Conservation (phyloP, 176 grass and related monocot genomes). For the Raddia distichophylla region DNA sequence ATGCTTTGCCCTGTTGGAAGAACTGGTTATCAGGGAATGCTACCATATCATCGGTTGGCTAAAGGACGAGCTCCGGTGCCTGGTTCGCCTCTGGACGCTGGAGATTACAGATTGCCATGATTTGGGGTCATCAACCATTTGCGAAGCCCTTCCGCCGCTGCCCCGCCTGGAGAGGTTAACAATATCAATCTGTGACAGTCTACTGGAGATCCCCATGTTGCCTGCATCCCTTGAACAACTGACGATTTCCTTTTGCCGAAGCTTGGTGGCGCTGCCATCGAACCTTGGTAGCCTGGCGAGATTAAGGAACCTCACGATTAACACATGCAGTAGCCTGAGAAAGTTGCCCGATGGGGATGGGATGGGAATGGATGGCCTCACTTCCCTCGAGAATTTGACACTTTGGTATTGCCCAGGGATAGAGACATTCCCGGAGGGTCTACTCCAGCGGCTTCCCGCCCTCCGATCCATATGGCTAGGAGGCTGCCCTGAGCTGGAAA, state of each 20-base stretch:
- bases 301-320: neutral
- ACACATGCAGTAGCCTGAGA: neutral
- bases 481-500: neutral
- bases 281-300: constrained; percentile 23
- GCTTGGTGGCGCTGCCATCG: constrained; percentile 12
- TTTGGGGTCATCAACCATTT: neutral
- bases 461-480: neutral
- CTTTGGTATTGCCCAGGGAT: neutral
- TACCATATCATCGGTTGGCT: neutral
- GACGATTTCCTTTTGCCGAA: rapidly evolving
- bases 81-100: neutral
- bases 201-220: constrained; percentile 8
- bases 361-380: neutral
- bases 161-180: neutral
- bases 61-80: neutral
- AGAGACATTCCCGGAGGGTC: constrained; percentile 20
- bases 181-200: rapidly evolving
- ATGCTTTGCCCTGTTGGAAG: neutral
- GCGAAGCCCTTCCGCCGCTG: neutral
- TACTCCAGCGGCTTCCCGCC: neutral
- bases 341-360: neutral
- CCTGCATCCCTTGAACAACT: neutral
- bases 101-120: rapidly evolving
- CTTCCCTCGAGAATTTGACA: neutral
- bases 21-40: rapidly evolving